Percentiles rank a stretch among this genome's conserved stretches.
Evolutionary conservation across 495 filamentous ascomycete species (phyloP).

Genomic region (Pseudotulostoma volvatum): DNA sequence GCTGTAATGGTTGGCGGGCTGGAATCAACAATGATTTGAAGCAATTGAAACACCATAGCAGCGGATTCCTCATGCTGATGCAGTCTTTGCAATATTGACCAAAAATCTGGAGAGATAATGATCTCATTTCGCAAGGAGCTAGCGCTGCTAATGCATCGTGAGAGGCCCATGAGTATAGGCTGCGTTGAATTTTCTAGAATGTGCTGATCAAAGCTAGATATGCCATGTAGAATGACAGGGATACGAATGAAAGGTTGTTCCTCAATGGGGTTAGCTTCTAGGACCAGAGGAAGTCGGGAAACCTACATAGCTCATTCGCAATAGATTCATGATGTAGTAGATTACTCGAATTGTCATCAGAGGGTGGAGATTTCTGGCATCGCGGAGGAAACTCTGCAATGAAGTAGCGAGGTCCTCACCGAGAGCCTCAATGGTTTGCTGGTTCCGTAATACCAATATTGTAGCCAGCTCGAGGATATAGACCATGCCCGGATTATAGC

Average conservation of each 20-base stretch:
- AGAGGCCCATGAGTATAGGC: constrained; percentile 61
- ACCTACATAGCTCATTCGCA: constrained; percentile 77
- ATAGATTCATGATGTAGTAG: constrained; percentile 69
- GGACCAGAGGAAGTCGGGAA: background rate
- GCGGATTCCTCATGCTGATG: constrained; percentile 50
- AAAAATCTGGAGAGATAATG: constrained; percentile 92
- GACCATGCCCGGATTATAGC: constrained; percentile 77
- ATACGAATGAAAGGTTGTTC: constrained; percentile 81
- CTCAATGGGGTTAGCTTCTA: constrained; percentile 29
- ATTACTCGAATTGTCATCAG: constrained; percentile 67
- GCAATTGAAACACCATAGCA: constrained; percentile 63
- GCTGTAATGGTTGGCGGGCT: constrained; percentile 64
- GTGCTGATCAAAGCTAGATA: constrained; percentile 71
- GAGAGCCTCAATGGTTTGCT: constrained; percentile 48
- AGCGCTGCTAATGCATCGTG: constrained; percentile 59
- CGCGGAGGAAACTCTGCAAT: constrained; percentile 63
- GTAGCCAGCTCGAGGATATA: constrained; percentile 85
- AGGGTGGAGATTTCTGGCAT: constrained; percentile 60
- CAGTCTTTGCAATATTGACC: constrained; percentile 73
- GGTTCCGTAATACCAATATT: constrained; percentile 62
- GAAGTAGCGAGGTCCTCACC: constrained; percentile 67
- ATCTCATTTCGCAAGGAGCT: constrained; percentile 74
- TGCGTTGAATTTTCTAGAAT: constrained; percentile 58
- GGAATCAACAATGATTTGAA: constrained; percentile 52
- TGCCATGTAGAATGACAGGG: constrained; percentile 81